These are phyloP conservation scores for Chenopodium berlandieri DNA, from an alignment of 148 eudicot genomes.

Conservation along the genomic window DNA sequence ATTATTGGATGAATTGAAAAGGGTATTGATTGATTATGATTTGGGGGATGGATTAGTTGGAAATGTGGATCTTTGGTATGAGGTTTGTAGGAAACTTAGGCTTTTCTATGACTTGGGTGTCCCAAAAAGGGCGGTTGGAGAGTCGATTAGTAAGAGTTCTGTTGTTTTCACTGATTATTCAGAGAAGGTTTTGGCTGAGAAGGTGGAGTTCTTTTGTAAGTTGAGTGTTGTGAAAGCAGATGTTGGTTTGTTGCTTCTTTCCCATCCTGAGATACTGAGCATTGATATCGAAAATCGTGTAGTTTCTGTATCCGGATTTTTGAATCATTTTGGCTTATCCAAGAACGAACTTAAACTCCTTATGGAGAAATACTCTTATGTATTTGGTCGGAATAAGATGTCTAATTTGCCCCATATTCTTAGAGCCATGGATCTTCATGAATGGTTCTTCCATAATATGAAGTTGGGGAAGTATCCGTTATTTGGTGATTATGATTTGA, in stretches of 20 bases:
- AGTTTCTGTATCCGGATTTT: conserved; percentile 49
- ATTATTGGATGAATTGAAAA: conserved; percentile 51
- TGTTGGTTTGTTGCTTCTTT: conserved; percentile 56
- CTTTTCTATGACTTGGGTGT: conserved; percentile 66
- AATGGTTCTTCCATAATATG: conserved; percentile 60
- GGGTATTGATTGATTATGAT: conserved; percentile 50
- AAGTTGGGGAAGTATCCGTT: conserved; percentile 39
- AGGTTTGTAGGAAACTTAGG: conserved; percentile 49
- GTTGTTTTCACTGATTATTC: conserved; percentile 42
- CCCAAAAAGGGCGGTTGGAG: conserved; percentile 47
- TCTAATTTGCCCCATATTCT: conserved; percentile 57
- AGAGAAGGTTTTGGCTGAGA: conserved; percentile 45
- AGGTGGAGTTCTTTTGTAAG: conserved; percentile 53
- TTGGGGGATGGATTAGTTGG: conserved; percentile 33
- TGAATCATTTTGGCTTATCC: conserved; percentile 51
- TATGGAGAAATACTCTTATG: conserved; percentile 44
- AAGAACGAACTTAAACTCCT: conserved; percentile 27
- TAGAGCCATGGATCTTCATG: conserved; percentile 58
- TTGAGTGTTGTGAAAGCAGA: conserved; percentile 44
- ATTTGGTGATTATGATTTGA: conserved; percentile 34
- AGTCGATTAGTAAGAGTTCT: conserved; percentile 42
- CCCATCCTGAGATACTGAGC: conserved; percentile 47
- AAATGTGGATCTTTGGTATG: conserved; percentile 49
- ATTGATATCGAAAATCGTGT: conserved; percentile 39
- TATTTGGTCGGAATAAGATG: conserved; percentile 58